A percentile compares a stretch with the other conserved stretches of the same genome.
Conservation (phyloP, 1,284 basidiomycete genomes). For the Afroboletus lepidellus region DNA sequence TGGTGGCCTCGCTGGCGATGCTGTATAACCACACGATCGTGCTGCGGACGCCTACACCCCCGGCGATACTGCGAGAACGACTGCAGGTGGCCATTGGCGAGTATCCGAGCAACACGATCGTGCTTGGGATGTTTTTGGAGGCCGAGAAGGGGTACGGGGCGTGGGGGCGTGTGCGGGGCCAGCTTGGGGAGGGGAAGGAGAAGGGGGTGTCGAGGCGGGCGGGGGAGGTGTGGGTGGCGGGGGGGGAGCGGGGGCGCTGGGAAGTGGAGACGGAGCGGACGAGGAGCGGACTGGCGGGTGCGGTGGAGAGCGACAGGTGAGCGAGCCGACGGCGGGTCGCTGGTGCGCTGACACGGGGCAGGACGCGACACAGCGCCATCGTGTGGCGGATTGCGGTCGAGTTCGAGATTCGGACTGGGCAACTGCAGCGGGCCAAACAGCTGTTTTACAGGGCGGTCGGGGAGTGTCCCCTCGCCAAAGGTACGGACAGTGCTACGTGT, state of each 20-base stretch:
- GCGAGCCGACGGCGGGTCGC: slow-evolving; percentile 17
- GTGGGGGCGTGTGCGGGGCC: slow-evolving; percentile 63
- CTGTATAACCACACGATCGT: slow-evolving; percentile 59
- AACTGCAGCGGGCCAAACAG: slow-evolving; percentile 68
- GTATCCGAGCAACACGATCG: slow-evolving; percentile 72
- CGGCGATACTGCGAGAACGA: slow-evolving; percentile 57
- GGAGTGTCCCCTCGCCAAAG: slow-evolving; percentile 82
- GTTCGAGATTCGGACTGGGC: slow-evolving; percentile 71
- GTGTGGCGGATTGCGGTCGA: slow-evolving; percentile 83
- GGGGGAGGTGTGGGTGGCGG: slow-evolving; percentile 71
- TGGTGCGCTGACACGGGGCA: slow-evolving; percentile 12
- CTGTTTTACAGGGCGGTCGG: slow-evolving; percentile 77
- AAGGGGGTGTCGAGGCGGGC: slow-evolving; percentile 60
- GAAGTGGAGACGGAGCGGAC: slow-evolving; percentile 67
- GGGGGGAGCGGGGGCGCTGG: slow-evolving; percentile 76
- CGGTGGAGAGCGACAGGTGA: slow-evolving; percentile 65
- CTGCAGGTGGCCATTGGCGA: slow-evolving; percentile 52
- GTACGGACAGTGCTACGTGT: slow-evolving; percentile 38
- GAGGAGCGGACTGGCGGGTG: slow-evolving; percentile 57
- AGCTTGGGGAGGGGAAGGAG: slow-evolving; percentile 46
- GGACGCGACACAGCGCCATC: slow-evolving; percentile 64
- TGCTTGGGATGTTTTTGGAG: slow-evolving; percentile 77
- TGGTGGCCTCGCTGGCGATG: slow-evolving; percentile 56
- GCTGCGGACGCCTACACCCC: slow-evolving; percentile 58
- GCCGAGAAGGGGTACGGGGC: slow-evolving; percentile 72